These are phyloP conservation scores for Sclerotiophoma versabilis DNA, from an alignment of 2,329 filamentous ascomycete genomes.

Conservation along the genomic window DNA sequence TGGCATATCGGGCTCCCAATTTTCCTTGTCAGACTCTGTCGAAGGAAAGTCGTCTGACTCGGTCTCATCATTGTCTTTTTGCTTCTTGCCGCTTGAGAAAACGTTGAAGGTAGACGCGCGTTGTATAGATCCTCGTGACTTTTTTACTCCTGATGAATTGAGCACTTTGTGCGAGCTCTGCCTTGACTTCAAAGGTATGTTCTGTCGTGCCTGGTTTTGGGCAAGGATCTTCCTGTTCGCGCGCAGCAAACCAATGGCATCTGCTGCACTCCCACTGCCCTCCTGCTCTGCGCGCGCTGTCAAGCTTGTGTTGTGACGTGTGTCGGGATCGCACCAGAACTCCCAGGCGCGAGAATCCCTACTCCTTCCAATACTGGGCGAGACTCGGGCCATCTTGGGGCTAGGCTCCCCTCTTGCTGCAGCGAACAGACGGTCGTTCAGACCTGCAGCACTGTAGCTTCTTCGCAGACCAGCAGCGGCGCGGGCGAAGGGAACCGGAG, in stretches of 20 bases:
- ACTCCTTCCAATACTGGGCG: conserved; percentile 71
- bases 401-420: conserved; percentile 38
- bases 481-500: conserved; percentile 49
- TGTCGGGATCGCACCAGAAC: conserved; percentile 83
- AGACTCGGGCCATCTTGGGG: conserved; percentile 56
- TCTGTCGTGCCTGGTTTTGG: conserved; percentile 70
- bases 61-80: conserved; percentile 33
- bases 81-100: conserved; percentile 39
- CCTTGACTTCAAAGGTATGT: conserved; percentile 56
- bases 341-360: conserved; percentile 91
- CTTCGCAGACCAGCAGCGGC: conserved; percentile 66
- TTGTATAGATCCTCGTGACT: conserved; percentile 41
- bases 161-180: conserved; percentile 36
- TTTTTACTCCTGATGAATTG: conserved; percentile 48
- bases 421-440: conserved; percentile 46
- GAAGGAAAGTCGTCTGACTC: conserved; percentile 60
- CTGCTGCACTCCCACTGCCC: conserved; percentile 77
- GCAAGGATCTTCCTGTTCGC: conserved; percentile 65
- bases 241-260: conserved; percentile 80
- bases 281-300: conserved; percentile 84
- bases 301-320: conserved; percentile 71
- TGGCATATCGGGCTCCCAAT: conserved; percentile 68
- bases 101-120: conserved; percentile 48
- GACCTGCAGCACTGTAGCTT: conserved; percentile 70
- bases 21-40: conserved; percentile 93